Base-by-base conservation (phyloP, 1,284 basidiomycete genomes). In the Cutaneotrichosporon spelunceum region DNA sequence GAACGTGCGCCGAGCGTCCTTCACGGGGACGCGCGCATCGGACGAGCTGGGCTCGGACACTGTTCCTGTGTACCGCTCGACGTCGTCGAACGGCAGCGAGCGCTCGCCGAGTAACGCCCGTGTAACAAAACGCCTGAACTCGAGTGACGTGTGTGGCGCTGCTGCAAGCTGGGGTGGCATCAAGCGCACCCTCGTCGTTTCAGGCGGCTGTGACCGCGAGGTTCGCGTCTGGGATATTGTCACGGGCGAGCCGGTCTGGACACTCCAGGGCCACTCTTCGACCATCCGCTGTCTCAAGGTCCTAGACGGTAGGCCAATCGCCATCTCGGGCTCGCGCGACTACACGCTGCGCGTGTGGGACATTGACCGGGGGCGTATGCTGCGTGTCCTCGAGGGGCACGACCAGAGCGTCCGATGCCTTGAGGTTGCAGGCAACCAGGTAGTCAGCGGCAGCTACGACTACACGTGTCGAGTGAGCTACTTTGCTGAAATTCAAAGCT, bases 211-310 rank as follows among this genome's bases (percentile, higher is more conserved):
- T 71, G 94, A 98, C 74, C 88, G 93, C 70, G 85, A 86, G 56
- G 82, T 98, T 19, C 84, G 89, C 36, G 91, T 98, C 0, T 99
- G 95, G 95, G 92, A 98, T 73, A 84, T 91, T 30, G 82, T 84
- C 54, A 88, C 89, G 7, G 93, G 90, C 9, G 83, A 85, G 66
- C 93, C 90, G 72, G 83, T 93, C 29, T 88, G 92, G 73, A 82
- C 87, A 9, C 83, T 99, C 19, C 81, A 83, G 5, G 95, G 93
- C 0, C 95, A 98, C 78, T 87, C 87, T 0, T 91, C 92, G 0
- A 98, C 94, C 0, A 89, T 98, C 61, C 87, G 95, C 30, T 97
- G 93, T 76, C 82, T 97, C 61, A 90, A 90, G 70, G 89, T 94
- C 16, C 80, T 98, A 45, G 88, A 94, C 71, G 87, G 88, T 47